A percentile compares a stretch with the other conserved stretches of the same genome.
phyloP scores from a whole-genome alignment of 73 alveolate species.

The Halteria grandinella region DNA sequence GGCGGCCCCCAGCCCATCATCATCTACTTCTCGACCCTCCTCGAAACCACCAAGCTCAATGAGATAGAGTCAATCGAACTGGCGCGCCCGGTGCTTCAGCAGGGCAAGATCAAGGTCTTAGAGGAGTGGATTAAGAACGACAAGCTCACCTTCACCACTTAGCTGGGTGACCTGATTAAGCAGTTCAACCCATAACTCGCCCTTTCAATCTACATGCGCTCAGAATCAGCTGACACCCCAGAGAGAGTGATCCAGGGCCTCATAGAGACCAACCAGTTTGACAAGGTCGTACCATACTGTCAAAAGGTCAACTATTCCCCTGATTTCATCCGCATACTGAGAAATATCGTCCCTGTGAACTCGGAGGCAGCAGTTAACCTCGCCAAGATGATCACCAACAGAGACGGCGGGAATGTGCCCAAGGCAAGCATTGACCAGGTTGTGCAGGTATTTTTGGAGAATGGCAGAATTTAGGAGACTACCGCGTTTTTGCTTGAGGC shows the following conservation, averaged over 20 bases:
- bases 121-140: slow-evolving; percentile 93
- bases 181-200: slow-evolving; percentile 93
- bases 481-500: slow-evolving; percentile 97
- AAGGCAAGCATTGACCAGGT: slow-evolving; percentile 83
- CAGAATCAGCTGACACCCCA: slow-evolving; percentile 84
- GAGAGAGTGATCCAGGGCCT: slow-evolving; percentile 92
- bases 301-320: slow-evolving; percentile 82
- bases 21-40: slow-evolving; percentile 92
- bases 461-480: slow-evolving; percentile 91
- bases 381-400: slow-evolving; percentile 90
- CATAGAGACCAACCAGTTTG: slow-evolving; percentile 91
- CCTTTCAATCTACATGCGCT: slow-evolving; percentile 83
- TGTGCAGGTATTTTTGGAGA: slow-evolving; percentile 87
- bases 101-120: slow-evolving; percentile 85
- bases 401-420: slow-evolving; percentile 85
- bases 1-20: slow-evolving; percentile 96
- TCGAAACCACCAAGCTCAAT: slow-evolving; percentile 90
- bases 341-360: slow-evolving; percentile 80
- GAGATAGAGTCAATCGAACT: slow-evolving; percentile 92
- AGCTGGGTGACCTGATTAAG: slow-evolving; percentile 94
- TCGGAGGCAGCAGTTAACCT: slow-evolving; percentile 93
- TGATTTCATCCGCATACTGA: slow-evolving; percentile 86
- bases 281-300: slow-evolving; percentile 88
- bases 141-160: slow-evolving; percentile 92
- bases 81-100: slow-evolving; percentile 91